Percentiles rank a stretch among this genome's conserved stretches.
These are phyloP conservation scores for Anacardium occidentale DNA, from an alignment of 345 rosid genomes.

Conservation along the genomic window DNA sequence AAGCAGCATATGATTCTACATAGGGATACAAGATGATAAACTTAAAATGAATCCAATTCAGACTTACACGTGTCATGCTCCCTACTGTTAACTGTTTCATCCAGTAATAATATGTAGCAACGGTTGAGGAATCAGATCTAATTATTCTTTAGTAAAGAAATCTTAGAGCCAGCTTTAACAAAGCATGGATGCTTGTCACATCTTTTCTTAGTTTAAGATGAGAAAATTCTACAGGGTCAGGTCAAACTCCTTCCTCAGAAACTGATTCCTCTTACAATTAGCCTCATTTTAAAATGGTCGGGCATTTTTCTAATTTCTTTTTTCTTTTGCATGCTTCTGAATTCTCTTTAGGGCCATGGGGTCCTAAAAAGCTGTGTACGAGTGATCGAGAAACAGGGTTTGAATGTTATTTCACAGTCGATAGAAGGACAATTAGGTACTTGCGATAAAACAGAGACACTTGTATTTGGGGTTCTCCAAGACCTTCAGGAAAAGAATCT, in stretches of 20 bases:
- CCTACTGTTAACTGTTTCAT: neutral
- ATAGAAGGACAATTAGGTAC: constrained; percentile 23
- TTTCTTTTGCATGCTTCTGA: constrained; percentile 45
- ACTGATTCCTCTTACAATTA: constrained; percentile 31
- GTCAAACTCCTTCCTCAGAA: constrained; percentile 40
- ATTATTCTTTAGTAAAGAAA: constrained; percentile 26
- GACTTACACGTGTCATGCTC: constrained; percentile 21
- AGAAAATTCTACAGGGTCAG: constrained; percentile 36
- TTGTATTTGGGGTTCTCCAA: constrained; percentile 28
- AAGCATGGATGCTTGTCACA: constrained; percentile 43
- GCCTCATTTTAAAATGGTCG: constrained; percentile 29
- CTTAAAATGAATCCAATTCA: constrained; percentile 17
- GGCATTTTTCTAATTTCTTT: constrained; percentile 24
- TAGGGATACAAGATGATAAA: constrained; percentile 1
- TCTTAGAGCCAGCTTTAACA: constrained; percentile 33
- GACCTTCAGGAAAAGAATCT: constrained; percentile 34
- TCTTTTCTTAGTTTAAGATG: constrained; percentile 38
- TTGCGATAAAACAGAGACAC: constrained; percentile 25
- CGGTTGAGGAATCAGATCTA: constrained; percentile 44
- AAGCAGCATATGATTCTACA: neutral
- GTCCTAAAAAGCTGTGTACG: constrained; percentile 31
- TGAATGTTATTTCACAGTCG: constrained; percentile 16
- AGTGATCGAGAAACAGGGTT: constrained; percentile 1
- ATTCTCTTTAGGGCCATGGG: constrained; percentile 30
- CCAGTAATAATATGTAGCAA: constrained; percentile 5